Base-by-base conservation (phyloP, 306 rosid genomes). In the Castanea crenata region DNA sequence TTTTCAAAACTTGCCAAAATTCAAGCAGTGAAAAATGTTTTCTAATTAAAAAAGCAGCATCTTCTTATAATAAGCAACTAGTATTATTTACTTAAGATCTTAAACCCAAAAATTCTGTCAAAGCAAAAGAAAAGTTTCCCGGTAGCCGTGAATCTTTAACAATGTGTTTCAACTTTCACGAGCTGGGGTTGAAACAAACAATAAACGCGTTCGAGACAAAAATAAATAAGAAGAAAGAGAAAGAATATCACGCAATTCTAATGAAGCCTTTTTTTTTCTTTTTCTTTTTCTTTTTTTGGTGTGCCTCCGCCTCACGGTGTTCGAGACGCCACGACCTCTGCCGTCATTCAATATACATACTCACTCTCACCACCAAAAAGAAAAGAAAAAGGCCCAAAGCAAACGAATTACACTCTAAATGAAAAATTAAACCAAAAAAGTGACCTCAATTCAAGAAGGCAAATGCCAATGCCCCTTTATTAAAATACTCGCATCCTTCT, bases 241-340 rank as follows among this genome's bases (percentile, higher is more conserved):
- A 73, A 59, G 84, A 84, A 84, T 82, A 84, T 84, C 86, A 84
- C 90, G 86, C 75, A 52, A 61, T 77, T 78, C 83, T 35, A 77
- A 74, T 79, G 81, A 69, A n/a, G 69, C 19, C 51, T 74, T 80
- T 25, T 25, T 0, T 4, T n/a, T n/a, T n/a, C n/a, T n/a, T n/a
- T n/a, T n/a, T n/a, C n/a, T n/a, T n/a, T n/a, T n/a, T n/a, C n/a
- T n/a, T n/a, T n/a, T n/a, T n/a, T n/a, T n/a, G n/a, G n/a, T n/a
- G n/a, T n/a, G n/a, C n/a, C n/a, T n/a, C n/a, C n/a, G n/a, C n/a
- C n/a, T 84, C 77, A 69, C 80, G 35, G 55, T 51, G 57, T 74
- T 78, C 85, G 62, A 78, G 76, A 85, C 78, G 72, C 81, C 88
- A 81, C 85, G 83, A 62, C 18, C 34, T 27, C 67, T 12, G 4